Evolutionary conservation across 164 flowering plant genomes (phyloP), one percentile per base, ranked within the genome.

Genomic region (Aristolochia californica): DNA sequence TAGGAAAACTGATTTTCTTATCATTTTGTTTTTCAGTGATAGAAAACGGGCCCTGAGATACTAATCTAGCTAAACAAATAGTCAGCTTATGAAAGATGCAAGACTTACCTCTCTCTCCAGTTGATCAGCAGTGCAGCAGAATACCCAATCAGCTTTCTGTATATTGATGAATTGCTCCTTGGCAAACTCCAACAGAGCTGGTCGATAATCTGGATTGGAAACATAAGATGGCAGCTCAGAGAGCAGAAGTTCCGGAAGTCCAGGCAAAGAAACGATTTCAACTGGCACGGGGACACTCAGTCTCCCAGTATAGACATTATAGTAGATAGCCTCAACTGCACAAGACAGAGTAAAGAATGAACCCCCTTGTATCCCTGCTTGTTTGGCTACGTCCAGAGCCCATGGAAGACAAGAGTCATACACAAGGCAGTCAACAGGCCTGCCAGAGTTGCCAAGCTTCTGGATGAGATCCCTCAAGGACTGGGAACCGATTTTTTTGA

Each of bases 181-280:
- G 17, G 27, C 12, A 16, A 23, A 23, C 15, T 17, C 52, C 38
- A 43, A 10, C 44, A 63, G 0, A 21, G 22, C 25, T 0, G 76
- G 76, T 54, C 63, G 60, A 0, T 63, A 34, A 16, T 20, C 63
- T 0, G 45, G 20, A 13, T 60, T 54, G n/a, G 26, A 45, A 3
- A 69, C 16, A n/a, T 76, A 66, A 1, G 78, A 70, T 5, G 86
- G 89, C 38, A 80, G 21, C 23, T 80, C 85, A 13, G 43, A 27
- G 9, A 27, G 28, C 43, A 2, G 18, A 54, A 54, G 43, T 11
- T 27, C 13, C 18, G 56, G 56, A 13, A 54, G 28, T 27, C 43
- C 43, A 17, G 43, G 56, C 20, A 30, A 27, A 12, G 43, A 54
- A 2, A 54, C 10, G 5, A 43, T 27, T 2, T 54, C 38, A 28